phyloP scores from a whole-genome alignment of 495 filamentous ascomycete genomes.

The Hypoxylon cercidicola region DNA sequence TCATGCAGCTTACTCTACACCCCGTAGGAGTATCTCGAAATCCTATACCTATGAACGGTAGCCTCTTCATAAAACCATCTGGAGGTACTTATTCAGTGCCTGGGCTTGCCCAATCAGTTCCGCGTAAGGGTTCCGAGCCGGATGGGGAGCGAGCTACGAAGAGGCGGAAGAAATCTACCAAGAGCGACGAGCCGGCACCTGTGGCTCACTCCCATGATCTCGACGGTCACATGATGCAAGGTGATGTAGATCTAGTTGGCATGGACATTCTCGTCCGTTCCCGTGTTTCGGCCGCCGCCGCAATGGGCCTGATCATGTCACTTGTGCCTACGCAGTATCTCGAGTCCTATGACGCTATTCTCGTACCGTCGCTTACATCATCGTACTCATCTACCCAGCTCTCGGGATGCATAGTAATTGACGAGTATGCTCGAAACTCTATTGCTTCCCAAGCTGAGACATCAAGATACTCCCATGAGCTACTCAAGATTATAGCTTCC shows the following conservation, averaged over 20 bases:
- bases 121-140: slow-evolving; percentile 71
- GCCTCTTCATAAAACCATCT: slow-evolving; percentile 93
- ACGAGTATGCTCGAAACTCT: slow-evolving; percentile 81
- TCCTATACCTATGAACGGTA: slow-evolving; percentile 88
- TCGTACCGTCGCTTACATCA: slow-evolving; percentile 73
- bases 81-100: slow-evolving; percentile 76
- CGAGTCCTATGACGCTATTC: slow-evolving; percentile 62
- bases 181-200: slow-evolving; percentile 74
- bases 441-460: slow-evolving; percentile 52
- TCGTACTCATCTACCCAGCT: slow-evolving; percentile 86
- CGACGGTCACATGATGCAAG: slow-evolving; percentile 96
- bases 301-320: slow-evolving; percentile 80
- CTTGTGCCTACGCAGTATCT: slow-evolving; percentile 62
- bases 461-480: slow-evolving; percentile 61
- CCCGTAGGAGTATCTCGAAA: slow-evolving; percentile 91
- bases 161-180: slow-evolving; percentile 82
- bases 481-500: slow-evolving; percentile 79
- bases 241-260: slow-evolving; percentile 93
- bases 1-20: slow-evolving; percentile 82
- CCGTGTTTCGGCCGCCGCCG: slow-evolving; percentile 83
- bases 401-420: slow-evolving; percentile 81
- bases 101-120: slow-evolving; percentile 55
- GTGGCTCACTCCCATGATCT: slow-evolving; percentile 82
- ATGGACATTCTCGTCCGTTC: slow-evolving; percentile 87
- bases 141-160: slow-evolving; percentile 65